Percentiles rank a stretch among this genome's conserved stretches.
These are phyloP conservation scores for Pseudogymnoascus sp. DNA, from an alignment of 2,329 filamentous ascomycete genomes.

Conservation along the genomic window DNA sequence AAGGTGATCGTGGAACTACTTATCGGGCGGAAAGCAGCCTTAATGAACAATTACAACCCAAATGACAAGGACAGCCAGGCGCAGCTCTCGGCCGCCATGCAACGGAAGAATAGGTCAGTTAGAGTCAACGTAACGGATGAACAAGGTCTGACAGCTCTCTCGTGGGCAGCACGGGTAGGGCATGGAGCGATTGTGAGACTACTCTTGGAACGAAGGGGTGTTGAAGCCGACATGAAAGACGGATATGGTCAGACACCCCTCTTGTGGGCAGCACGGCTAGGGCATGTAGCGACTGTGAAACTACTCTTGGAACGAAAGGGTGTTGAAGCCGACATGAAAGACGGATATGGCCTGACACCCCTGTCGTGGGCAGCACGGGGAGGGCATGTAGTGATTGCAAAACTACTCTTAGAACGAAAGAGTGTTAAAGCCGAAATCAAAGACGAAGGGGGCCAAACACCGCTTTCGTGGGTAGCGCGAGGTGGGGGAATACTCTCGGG, in stretches of 20 bases:
- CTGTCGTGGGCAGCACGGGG: too few species aligned
- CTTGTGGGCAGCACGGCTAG: too few species aligned
- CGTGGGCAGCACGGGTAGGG: neutral
- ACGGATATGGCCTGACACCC: too few species aligned
- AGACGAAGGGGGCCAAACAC: too few species aligned
- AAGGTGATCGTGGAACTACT: neutral
- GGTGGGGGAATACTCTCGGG: too few species aligned
- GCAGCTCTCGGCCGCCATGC: neutral
- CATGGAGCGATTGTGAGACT: neutral
- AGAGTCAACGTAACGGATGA: neutral
- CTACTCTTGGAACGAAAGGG: too few species aligned
- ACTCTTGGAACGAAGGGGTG: neutral
- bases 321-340: too few species aligned
- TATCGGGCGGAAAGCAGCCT: neutral
- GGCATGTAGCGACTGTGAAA: too few species aligned
- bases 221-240: neutral
- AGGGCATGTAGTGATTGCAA: too few species aligned
- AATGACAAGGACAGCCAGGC: neutral
- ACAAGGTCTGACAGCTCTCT: neutral
- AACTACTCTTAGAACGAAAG: too few species aligned
- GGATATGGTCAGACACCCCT: neutral
- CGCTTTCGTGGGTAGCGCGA: too few species aligned
- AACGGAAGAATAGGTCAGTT: neutral
- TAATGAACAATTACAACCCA: neutral
- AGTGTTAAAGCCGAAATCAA: too few species aligned